Percentiles rank a stretch among this genome's conserved stretches.
phyloP scores from a whole-genome alignment of 2,329 filamentous ascomycete genomes.

The Phoma sp. region DNA sequence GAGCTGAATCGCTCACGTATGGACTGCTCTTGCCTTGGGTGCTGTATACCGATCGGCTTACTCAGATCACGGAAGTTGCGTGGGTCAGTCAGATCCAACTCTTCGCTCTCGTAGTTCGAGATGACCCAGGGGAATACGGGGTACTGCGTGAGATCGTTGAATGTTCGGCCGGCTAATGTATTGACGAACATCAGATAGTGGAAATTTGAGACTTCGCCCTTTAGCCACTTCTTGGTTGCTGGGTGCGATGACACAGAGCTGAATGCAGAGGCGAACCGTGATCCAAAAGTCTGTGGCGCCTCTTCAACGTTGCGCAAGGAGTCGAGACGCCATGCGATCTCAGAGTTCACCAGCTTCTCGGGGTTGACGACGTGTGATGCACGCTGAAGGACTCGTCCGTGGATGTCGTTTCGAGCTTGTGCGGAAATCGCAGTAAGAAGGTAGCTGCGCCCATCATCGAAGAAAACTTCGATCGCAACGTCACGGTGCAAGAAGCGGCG shows the following conservation, averaged over 20 bases:
- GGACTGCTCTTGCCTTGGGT: constrained; percentile 74
- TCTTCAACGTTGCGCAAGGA: constrained; percentile 75
- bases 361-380: constrained; percentile 80
- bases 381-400: constrained; percentile 75
- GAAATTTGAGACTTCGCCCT: constrained; percentile 96
- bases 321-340: constrained; percentile 92
- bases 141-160: constrained; percentile 98
- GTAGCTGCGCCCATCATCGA: constrained; percentile 95
- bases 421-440: constrained; percentile 84
- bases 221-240: constrained; percentile 87
- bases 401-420: constrained; percentile 78
- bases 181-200: constrained; percentile 99
- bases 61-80: constrained; percentile 88
- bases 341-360: constrained; percentile 74
- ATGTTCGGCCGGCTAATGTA: constrained; percentile 94
- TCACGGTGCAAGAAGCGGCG: constrained; percentile 93
- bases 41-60: constrained; percentile 96
- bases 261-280: constrained; percentile 92
- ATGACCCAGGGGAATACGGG: constrained; percentile 98
- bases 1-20: constrained; percentile 86
- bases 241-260: constrained; percentile 82
- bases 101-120: constrained; percentile 93
- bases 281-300: constrained; percentile 73
- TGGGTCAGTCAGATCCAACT: constrained; percentile 85
- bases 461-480: constrained; percentile 96